These are phyloP conservation scores for Xylariomycetidae sp. DNA, from an alignment of 2,329 filamentous ascomycete species.

Conservation along the genomic window DNA sequence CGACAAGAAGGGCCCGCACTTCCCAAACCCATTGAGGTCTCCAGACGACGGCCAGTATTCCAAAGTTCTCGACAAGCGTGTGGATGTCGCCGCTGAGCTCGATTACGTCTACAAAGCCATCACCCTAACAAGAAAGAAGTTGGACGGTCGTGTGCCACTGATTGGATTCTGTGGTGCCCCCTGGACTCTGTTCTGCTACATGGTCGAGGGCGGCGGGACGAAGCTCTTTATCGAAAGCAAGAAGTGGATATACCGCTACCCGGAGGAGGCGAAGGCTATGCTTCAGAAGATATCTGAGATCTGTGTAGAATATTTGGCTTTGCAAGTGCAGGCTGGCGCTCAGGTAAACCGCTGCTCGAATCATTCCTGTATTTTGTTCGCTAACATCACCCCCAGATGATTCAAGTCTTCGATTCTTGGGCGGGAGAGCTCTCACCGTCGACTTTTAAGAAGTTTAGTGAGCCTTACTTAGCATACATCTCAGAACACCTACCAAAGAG, in stretches of 20 bases:
- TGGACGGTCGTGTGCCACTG: conserved; percentile 82
- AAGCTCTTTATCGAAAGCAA: conserved; percentile 94
- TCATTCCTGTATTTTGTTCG: background rate
- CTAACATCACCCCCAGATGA: conserved; percentile 47
- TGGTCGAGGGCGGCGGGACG: conserved; percentile 95
- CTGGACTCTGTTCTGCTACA: conserved; percentile 97
- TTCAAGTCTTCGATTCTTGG: conserved; percentile 99
- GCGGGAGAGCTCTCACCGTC: conserved; percentile 85
- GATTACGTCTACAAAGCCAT: conserved; percentile 97
- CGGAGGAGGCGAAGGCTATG: conserved; percentile 72
- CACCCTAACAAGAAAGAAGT: conserved; percentile 81
- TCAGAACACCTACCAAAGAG: conserved; percentile 72
- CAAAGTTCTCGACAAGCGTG: conserved; percentile 67
- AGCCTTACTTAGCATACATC: conserved; percentile 84
- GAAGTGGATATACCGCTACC: conserved; percentile 93
- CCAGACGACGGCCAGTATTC: conserved; percentile 82
- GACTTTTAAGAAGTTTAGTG: conserved; percentile 77
- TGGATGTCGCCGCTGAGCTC: conserved; percentile 80
- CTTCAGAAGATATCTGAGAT: conserved; percentile 90
- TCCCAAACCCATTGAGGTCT: conserved; percentile 75
- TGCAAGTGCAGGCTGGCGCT: conserved; percentile 89
- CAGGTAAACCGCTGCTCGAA: conserved; percentile 51
- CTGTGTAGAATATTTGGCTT: conserved; percentile 88
- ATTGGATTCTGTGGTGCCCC: conserved; percentile 97
- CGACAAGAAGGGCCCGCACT: conserved; percentile 93